Evolutionary conservation across 2,329 filamentous ascomycete species (phyloP).

Genomic region (Raffaelea deltoideospora): DNA sequence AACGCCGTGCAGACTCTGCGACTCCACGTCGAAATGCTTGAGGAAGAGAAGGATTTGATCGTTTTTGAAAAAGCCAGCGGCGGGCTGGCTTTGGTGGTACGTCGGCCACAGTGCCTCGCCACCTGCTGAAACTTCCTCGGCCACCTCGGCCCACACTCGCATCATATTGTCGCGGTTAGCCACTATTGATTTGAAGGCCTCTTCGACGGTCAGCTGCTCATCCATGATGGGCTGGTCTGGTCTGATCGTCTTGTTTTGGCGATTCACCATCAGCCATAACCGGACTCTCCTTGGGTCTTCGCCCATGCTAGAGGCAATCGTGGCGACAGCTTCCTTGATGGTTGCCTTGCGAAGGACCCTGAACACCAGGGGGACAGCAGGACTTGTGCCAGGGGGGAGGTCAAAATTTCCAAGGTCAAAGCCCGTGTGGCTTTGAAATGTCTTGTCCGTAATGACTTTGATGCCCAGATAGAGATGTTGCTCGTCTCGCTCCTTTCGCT

Average conservation of each 20-base stretch:
- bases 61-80: conserved; percentile 40
- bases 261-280: conserved; percentile 95
- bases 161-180: conserved; percentile 56
- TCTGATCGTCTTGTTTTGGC: conserved; percentile 90
- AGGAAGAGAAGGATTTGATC: conserved; percentile 71
- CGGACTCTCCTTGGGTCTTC: conserved; percentile 57
- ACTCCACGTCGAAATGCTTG: conserved; percentile 74
- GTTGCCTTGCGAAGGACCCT: conserved; percentile 61
- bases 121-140: conserved; percentile 47
- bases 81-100: conserved; percentile 40
- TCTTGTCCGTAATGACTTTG: conserved; percentile 65
- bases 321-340: conserved; percentile 57
- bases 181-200: conserved; percentile 37
- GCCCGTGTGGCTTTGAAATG: conserved; percentile 66
- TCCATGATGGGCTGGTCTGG: conserved; percentile 81
- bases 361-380: conserved; percentile 56
- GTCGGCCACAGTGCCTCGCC: conserved; percentile 61
- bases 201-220: conserved; percentile 60
- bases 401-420: conserved; percentile 71
- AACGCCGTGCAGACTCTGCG: conserved; percentile 60
- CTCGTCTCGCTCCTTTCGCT: conserved; percentile 80
- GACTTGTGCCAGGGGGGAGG: conserved; percentile 35
- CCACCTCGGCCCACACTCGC: conserved; percentile 75
- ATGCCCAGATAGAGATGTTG: conserved; percentile 84
- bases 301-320: conserved; percentile 55